Conservation (phyloP, 257 asterid genomes). For the Ballota nigra region DNA sequence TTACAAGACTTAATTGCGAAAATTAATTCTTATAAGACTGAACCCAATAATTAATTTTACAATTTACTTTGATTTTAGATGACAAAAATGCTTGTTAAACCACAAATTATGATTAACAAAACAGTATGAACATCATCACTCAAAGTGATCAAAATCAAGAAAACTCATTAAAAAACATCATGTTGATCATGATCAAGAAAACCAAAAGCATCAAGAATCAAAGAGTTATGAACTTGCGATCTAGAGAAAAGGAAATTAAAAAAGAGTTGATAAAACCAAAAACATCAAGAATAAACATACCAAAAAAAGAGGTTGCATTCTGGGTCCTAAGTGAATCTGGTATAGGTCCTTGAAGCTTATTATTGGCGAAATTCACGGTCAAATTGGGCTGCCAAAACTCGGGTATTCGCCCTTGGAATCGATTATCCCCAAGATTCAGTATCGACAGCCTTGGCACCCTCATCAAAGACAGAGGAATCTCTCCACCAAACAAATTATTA, state of each 20-base stretch:
- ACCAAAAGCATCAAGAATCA: background rate
- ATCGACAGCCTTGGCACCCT: constrained; percentile 36
- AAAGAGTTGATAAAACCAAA: too few species aligned
- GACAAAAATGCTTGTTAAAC: too few species aligned
- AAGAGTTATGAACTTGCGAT: too few species aligned
- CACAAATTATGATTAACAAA: too few species aligned
- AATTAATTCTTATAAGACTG: too few species aligned
- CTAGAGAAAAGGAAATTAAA: too few species aligned
- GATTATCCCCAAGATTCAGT: constrained; percentile 52
- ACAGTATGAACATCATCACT: too few species aligned
- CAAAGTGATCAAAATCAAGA: background rate
- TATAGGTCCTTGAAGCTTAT: constrained; percentile 51
- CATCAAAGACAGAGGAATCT: constrained; percentile 51
- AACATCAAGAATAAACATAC: constrained; percentile 24
- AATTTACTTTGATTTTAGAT: too few species aligned
- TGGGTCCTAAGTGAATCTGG: constrained; percentile 40
- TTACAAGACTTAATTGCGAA: background rate
- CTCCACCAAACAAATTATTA: constrained; percentile 38
- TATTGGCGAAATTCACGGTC: constrained; percentile 40
- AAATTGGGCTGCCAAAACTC: constrained; percentile 48
- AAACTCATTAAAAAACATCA: too few species aligned
- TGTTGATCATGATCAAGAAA: background rate
- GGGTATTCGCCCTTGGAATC: constrained; percentile 55
- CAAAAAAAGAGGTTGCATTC: constrained; percentile 43
- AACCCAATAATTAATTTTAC: too few species aligned